A percentile compares a stretch with the other conserved stretches of the same genome.
Conservation (phyloP, 495 filamentous ascomycete species). For the Chaetomidium leptoderma region DNA sequence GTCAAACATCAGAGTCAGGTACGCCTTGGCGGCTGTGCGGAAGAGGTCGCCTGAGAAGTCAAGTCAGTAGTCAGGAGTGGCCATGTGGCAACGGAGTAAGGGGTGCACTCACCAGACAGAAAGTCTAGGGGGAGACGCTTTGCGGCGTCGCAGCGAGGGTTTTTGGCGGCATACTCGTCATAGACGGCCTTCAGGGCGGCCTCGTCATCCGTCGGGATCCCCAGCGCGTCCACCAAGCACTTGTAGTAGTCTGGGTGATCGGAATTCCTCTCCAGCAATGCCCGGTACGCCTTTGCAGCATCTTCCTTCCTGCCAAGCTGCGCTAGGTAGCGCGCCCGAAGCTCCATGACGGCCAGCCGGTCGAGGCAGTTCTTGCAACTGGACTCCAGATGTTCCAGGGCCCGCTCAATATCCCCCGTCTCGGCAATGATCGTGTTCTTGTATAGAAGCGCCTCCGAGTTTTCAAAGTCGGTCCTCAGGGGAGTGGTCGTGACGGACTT, state of each 20-base stretch:
- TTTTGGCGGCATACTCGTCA: slow-evolving; percentile 73
- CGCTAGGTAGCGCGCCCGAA: slow-evolving; percentile 78
- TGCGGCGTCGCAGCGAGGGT: slow-evolving; percentile 78
- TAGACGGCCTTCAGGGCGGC: slow-evolving; percentile 66
- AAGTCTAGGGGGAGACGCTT: slow-evolving; percentile 86
- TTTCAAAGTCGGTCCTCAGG: slow-evolving; percentile 72
- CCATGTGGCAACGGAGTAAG: not conserved
- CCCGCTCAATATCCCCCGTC: slow-evolving; percentile 68
- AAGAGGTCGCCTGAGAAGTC: slow-evolving; percentile 66
- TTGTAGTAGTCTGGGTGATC: slow-evolving; percentile 86
- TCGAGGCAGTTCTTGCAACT: slow-evolving; percentile 75
- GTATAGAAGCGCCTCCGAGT: slow-evolving; percentile 94
- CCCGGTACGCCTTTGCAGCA: slow-evolving; percentile 74
- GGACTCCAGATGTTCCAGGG: slow-evolving; percentile 79
- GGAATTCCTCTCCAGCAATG: slow-evolving; percentile 77
- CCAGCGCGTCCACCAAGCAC: slow-evolving; percentile 64
- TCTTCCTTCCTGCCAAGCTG: slow-evolving; percentile 74
- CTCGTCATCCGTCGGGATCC: slow-evolving; percentile 56
- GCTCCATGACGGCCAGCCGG: slow-evolving; percentile 83
- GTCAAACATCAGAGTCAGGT: slow-evolving; percentile 79
- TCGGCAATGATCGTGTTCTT: slow-evolving; percentile 95
- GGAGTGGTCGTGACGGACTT: slow-evolving; percentile 78
- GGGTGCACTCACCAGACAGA: slow-evolving; percentile 56
- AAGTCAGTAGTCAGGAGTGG: slow-evolving; percentile 14
- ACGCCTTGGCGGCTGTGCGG: slow-evolving; percentile 68